Percentiles rank a stretch among this genome's conserved stretches.
Conservation (phyloP, 2,329 filamentous ascomycete genomes). For the Apiospora koreana region DNA sequence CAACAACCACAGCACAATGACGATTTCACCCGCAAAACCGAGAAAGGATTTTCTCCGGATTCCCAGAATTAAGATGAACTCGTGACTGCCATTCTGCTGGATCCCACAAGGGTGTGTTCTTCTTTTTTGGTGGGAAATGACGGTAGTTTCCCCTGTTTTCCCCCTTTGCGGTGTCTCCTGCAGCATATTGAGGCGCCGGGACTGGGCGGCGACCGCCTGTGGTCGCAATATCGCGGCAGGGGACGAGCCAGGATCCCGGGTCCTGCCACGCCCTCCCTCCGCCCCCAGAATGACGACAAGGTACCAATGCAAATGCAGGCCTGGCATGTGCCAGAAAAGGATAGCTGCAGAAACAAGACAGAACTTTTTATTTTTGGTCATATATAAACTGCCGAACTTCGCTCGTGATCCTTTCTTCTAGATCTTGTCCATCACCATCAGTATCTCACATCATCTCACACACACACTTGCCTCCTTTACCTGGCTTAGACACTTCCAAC, state of each 20-base stretch:
- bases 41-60: constrained; percentile 3
- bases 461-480: background rate
- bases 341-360: background rate
- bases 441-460: background rate
- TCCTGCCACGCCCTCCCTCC: constrained; percentile 6
- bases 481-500: no score
- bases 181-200: background rate
- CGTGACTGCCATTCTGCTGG: background rate
- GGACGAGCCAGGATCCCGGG: background rate
- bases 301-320: background rate
- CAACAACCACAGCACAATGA: background rate
- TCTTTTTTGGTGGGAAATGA: background rate
- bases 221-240: background rate
- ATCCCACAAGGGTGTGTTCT: background rate
- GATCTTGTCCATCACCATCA: background rate
- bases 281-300: background rate
- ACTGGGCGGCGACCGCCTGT: background rate
- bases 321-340: constrained; percentile 1
- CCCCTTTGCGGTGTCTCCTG: background rate
- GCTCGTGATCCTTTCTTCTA: background rate
- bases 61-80: constrained; percentile 8
- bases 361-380: background rate
- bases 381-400: background rate
- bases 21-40: background rate
- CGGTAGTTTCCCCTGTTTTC: background rate